Base-by-base conservation (phyloP, 148 eudicot genomes). In the Arbutus unedo region DNA sequence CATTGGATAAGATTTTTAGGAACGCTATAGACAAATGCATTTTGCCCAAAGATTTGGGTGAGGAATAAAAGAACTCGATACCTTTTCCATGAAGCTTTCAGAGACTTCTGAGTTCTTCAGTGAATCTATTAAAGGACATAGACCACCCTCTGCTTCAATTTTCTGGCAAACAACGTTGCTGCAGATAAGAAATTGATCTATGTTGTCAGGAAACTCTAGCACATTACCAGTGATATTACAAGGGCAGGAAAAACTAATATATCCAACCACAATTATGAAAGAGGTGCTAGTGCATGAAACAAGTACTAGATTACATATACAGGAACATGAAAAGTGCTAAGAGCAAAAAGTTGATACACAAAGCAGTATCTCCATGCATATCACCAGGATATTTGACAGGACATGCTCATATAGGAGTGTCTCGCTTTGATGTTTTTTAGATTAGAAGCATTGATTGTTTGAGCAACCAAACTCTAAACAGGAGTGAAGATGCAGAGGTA, bases 131-230 rank as follows among this genome's bases (percentile, higher is more conserved):
- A 93, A 86, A 82, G 88, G 82, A 47, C 56, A 60, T 74, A 86
- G 75, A 83, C 86, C 81, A 59, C 93, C 97, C 79, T 89, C 92
- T 80, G 81, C 91, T 88, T 90, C 90, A 81, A 92, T 89, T 59
- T 82, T 86, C 85, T 85, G 87, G 87, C 97, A 89, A 74, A 95
- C 90, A 85, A 82, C 67, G 62, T 88, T 85, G 84, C 98, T 95
- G 89, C 91, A 83, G 81, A 82, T 15, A 82, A 25, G 76, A 80
- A 57, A 78, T 77, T 41, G 62, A 41, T 54, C 81, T 44, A 45
- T 19, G 67, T 19, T 85, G 73, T 80, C 47, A 51, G 38, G 70
- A 77, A 80, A 57, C 15, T 83, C 66, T 45, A 64, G 55, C 62
- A 84, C 11, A 71, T 79, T 49, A 70, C 53, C 21, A 60, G 66